A percentile compares a stretch with the other conserved stretches of the same genome.
Conservation (phyloP, 2,329 filamentous ascomycete species). For the Sporothrix brasiliensis region DNA sequence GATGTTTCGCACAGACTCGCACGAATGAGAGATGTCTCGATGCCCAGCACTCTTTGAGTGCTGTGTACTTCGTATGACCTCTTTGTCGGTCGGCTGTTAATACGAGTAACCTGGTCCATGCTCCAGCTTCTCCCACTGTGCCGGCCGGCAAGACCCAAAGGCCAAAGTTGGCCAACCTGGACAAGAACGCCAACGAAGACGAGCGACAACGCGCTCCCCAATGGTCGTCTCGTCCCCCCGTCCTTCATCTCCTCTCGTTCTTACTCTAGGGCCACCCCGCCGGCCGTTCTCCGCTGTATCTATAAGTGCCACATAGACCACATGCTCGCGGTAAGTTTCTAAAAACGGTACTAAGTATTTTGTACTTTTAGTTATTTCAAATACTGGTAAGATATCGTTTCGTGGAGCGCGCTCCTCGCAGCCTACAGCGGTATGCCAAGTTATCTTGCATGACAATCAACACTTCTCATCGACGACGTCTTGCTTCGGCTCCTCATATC, state of each 20-base stretch:
- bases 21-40: not conserved
- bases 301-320: not conserved
- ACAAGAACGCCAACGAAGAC: not conserved
- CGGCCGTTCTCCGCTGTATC: not conserved
- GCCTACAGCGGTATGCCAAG: too few relatives aligned
- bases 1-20: not conserved
- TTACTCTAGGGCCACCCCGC: not conserved
- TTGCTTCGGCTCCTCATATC: too few relatives aligned
- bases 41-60: not conserved
- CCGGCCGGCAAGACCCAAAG: not conserved
- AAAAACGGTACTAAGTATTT: too few relatives aligned
- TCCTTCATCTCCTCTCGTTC: not conserved
- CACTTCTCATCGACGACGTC: too few relatives aligned
- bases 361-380: not conserved
- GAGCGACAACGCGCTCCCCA: not conserved
- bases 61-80: not conserved
- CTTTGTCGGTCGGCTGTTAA: not conserved
- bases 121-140: not conserved
- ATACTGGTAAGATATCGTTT: not conserved
- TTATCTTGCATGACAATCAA: too few relatives aligned
- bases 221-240: not conserved
- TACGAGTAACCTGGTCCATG: not conserved
- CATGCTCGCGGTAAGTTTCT: not conserved
- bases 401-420: too few relatives aligned
- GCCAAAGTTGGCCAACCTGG: not conserved